Conservation (phyloP, 192 early-diverging fungal species). For the Coemansia sp. region DNA sequence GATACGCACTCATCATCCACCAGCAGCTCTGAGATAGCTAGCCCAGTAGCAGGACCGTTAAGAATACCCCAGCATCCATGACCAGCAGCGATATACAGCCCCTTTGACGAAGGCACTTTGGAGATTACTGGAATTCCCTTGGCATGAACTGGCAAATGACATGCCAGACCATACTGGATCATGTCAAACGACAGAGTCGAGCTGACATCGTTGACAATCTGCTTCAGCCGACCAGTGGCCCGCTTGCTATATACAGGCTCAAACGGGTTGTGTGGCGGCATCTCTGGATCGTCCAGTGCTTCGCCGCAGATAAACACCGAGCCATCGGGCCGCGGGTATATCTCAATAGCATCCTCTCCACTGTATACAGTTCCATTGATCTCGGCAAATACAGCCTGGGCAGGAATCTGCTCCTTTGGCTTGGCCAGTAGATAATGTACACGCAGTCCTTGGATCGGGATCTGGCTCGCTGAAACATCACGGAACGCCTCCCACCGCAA, state of each 20-base stretch:
- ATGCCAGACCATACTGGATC: slow-evolving; percentile 49
- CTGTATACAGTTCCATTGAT: slow-evolving; percentile 55
- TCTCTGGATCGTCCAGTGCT: slow-evolving; percentile 50
- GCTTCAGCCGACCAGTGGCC: slow-evolving; percentile 44
- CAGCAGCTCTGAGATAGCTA: slow-evolving; percentile 47
- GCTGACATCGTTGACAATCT: slow-evolving; percentile 51
- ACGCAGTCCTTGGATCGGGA: slow-evolving; percentile 53
- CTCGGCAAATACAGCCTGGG: slow-evolving; percentile 53
- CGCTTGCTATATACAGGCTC: slow-evolving; percentile 51
- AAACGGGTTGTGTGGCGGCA: slow-evolving; percentile 53
- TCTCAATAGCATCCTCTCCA: slow-evolving; percentile 54
- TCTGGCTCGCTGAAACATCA: slow-evolving; percentile 50
- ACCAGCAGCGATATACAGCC: slow-evolving; percentile 47
- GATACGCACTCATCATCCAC: slow-evolving; percentile 31
- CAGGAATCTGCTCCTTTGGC: slow-evolving; percentile 33
- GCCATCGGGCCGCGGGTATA: slow-evolving; percentile 50
- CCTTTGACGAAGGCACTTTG: slow-evolving; percentile 37
- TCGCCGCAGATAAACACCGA: slow-evolving; percentile 55
- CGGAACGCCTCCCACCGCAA: slow-evolving; percentile 54
- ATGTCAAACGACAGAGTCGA: slow-evolving; percentile 33
- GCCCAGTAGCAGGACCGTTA: slow-evolving; percentile 50
- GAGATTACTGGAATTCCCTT: slow-evolving; percentile 52
- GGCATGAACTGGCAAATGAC: slow-evolving; percentile 47
- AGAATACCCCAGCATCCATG: slow-evolving; percentile 56
- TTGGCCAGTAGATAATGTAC: slow-evolving; percentile 47